Evolutionary conservation across 139 green algal genomes (phyloP).

Genomic region (Micractinium sp.): DNA sequence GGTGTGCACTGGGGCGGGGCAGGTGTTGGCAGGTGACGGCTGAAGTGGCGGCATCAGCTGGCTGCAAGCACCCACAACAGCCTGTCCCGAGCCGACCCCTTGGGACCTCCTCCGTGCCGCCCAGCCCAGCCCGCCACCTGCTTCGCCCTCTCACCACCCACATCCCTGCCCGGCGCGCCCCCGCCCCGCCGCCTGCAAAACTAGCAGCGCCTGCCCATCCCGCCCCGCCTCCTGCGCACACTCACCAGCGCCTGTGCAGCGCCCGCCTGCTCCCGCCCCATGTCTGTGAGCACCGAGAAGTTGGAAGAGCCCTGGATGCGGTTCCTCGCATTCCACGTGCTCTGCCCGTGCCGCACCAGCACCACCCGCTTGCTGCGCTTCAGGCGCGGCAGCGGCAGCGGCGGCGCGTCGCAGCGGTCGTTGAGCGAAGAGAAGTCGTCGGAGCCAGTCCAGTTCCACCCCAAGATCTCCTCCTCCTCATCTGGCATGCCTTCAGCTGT

Average conservation of each 20-base stretch:
- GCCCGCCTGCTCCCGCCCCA: slow-evolving; percentile 85
- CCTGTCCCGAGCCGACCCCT: too few species aligned
- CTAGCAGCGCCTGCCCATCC: background rate
- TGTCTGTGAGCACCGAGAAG: slow-evolving; percentile 85
- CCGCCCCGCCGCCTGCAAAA: too few species aligned
- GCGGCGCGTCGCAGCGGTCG: slow-evolving; percentile 70
- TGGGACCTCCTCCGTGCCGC: too few species aligned
- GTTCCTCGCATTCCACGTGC: slow-evolving; percentile 93
- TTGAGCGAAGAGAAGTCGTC: slow-evolving; percentile 71
- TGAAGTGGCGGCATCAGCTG: too few species aligned
- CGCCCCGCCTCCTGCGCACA: background rate
- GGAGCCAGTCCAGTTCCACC: slow-evolving; percentile 48
- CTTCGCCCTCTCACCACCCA: too few species aligned
- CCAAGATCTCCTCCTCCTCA: background rate
- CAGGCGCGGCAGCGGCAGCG: slow-evolving; percentile 68
- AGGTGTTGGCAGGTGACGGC: too few species aligned
- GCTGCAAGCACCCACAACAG: too few species aligned
- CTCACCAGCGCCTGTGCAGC: slow-evolving; percentile 70
- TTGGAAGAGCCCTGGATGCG: slow-evolving; percentile 91
- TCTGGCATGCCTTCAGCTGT: background rate
- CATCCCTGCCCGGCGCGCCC: too few species aligned
- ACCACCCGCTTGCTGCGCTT: slow-evolving; percentile 60
- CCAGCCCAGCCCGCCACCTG: too few species aligned
- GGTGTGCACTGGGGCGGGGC: too few species aligned
- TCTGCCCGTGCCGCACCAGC: slow-evolving; percentile 94